Conservation (phyloP, 441 rosid genomes). For the Syzygium malaccense region DNA sequence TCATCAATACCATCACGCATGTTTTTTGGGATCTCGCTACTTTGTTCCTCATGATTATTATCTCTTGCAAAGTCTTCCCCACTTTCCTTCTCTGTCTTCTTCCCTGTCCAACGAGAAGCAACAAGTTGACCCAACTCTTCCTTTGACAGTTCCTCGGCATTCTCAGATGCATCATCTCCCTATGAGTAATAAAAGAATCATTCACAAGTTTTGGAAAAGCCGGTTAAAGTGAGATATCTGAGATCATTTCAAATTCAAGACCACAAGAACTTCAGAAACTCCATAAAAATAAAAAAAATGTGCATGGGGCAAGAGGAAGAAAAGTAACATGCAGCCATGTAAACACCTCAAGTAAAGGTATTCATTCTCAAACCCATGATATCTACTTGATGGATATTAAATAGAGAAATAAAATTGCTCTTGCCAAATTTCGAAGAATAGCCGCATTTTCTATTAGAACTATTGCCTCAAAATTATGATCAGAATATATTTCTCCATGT, state of each 20-base stretch:
- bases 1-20: constrained; percentile 42
- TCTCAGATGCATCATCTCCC: constrained; percentile 43
- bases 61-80: constrained; percentile 27
- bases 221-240: background rate
- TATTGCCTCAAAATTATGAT: background rate
- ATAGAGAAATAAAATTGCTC: background rate
- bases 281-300: background rate
- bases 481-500: background rate
- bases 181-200: constrained; percentile 11
- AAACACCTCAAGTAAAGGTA: background rate
- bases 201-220: background rate
- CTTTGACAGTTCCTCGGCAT: constrained; percentile 65
- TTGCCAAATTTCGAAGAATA: background rate
- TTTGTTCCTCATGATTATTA: constrained; percentile 25
- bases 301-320: background rate
- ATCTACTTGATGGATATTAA: background rate
- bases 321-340: background rate
- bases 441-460: background rate
- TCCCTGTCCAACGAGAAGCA: constrained; percentile 99
- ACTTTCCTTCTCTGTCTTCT: constrained; percentile 41
- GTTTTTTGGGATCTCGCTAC: constrained; percentile 24
- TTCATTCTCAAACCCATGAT: background rate
- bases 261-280: background rate
- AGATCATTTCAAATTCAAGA: background rate
- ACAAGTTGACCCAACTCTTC: constrained; percentile 94